Percentiles rank a stretch among this genome's conserved stretches.
Conservation (phyloP, 1,284 basidiomycete species). For the Xerocomus amazonicus region DNA sequence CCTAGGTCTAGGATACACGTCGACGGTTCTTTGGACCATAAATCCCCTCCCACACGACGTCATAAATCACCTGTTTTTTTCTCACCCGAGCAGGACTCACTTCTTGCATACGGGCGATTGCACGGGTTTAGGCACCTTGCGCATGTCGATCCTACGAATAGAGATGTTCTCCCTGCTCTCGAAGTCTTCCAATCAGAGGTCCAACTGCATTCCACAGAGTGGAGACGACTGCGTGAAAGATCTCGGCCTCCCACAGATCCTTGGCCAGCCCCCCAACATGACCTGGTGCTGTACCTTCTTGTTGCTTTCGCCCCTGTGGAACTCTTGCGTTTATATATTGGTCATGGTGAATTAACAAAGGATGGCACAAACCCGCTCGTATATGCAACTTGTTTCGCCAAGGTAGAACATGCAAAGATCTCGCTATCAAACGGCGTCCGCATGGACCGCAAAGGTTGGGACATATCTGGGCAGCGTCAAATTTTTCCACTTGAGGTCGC, state of each 20-base stretch:
- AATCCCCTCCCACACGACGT: not conserved
- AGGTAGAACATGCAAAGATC: constrained; percentile 1
- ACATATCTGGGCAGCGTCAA: not conserved
- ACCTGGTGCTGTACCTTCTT: constrained; percentile 11
- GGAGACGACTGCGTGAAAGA: not conserved
- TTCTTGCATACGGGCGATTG: not conserved
- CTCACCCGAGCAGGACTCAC: not conserved
- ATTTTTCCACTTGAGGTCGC: constrained; percentile 8
- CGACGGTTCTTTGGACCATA: not conserved
- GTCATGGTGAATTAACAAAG: not conserved
- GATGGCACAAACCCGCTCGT: constrained; percentile 13
- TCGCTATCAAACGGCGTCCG: constrained; percentile 4
- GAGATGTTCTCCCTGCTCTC: constrained; percentile 1
- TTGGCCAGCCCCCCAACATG: constrained; percentile 3
- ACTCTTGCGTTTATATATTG: constrained; percentile 1
- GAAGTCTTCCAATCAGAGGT: not conserved
- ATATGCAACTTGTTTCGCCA: not conserved
- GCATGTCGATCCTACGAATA: not conserved
- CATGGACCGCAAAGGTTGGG: not conserved
- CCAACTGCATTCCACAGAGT: not conserved
- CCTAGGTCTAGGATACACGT: too few species aligned
- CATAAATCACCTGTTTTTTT: not conserved
- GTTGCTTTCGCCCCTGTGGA: constrained; percentile 1
- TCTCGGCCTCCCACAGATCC: fast-evolving
- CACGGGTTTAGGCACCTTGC: not conserved